A percentile compares a stretch with the other conserved stretches of the same genome.
Evolutionary conservation across 257 asterid species (phyloP).

Genomic region (Echium plantagineum): DNA sequence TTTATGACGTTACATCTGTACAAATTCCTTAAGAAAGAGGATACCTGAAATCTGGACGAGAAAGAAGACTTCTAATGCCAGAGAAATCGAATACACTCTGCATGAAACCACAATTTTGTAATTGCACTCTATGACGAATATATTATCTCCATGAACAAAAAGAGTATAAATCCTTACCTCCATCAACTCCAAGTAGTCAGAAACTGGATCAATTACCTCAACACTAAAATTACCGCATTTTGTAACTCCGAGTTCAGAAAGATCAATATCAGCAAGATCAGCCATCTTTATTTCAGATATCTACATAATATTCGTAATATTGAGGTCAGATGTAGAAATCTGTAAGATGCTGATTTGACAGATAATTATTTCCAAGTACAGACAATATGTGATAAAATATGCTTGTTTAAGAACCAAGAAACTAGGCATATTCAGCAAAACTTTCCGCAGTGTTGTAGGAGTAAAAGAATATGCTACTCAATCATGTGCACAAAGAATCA

Average conservation of each 20-base stretch:
- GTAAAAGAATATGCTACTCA: too few species aligned
- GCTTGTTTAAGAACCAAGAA: too few species aligned
- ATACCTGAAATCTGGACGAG: constrained; percentile 85
- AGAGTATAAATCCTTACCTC: constrained; percentile 41
- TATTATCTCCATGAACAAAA: background rate
- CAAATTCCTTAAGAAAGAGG: background rate
- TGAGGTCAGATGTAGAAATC: constrained; percentile 14
- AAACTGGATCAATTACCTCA: constrained; percentile 88
- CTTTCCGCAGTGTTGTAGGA: too few species aligned
- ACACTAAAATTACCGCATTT: constrained; percentile 56
- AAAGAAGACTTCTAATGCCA: constrained; percentile 61
- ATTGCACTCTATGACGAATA: background rate
- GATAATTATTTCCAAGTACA: too few species aligned
- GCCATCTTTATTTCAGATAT: constrained; percentile 75
- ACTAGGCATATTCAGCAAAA: too few species aligned
- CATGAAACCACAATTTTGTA: constrained; percentile 23
- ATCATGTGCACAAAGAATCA: too few species aligned
- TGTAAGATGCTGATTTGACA: background rate
- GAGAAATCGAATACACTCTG: constrained; percentile 91
- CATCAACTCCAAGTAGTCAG: constrained; percentile 92
- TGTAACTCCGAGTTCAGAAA: constrained; percentile 49
- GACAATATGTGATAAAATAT: too few species aligned
- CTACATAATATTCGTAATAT: constrained; percentile 39
- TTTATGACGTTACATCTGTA: background rate
- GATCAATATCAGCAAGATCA: constrained; percentile 76